Percentiles rank a stretch among this genome's conserved stretches.
Conservation (phyloP, 2,329 filamentous ascomycete genomes). For the Botrytis aclada region DNA sequence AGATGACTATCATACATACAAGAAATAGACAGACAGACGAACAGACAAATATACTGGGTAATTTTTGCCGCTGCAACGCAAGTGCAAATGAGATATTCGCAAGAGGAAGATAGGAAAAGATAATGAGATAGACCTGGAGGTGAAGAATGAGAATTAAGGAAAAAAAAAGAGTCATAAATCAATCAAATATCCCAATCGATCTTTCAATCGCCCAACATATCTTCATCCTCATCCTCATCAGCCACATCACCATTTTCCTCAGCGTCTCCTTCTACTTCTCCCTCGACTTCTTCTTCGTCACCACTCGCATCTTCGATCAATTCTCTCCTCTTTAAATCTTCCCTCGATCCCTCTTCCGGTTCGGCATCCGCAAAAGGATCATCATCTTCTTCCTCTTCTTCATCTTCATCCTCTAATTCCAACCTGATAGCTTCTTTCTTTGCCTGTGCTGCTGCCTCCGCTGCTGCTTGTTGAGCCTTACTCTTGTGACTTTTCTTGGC, state of each 20-base stretch:
- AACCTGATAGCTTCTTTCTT: slow-evolving; percentile 44
- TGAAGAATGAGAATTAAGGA: neutral
- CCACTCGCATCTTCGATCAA: slow-evolving; percentile 47
- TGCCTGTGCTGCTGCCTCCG: slow-evolving; percentile 38
- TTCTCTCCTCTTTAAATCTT: slow-evolving; percentile 55
- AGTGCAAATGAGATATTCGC: neutral
- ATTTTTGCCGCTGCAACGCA: neutral
- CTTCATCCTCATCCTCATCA: slow-evolving; percentile 37
- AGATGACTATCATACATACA: slow-evolving; percentile 3
- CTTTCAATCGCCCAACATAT: slow-evolving; percentile 44
- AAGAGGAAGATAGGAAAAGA: neutral
- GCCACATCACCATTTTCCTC: slow-evolving; percentile 36
- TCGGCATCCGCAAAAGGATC: slow-evolving; percentile 48
- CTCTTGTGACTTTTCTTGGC: slow-evolving; percentile 38
- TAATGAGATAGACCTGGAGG: neutral
- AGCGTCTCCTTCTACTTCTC: slow-evolving; percentile 39
- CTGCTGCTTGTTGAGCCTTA: slow-evolving; percentile 44
- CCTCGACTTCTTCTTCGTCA: slow-evolving; percentile 44
- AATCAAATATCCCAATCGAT: neutral
- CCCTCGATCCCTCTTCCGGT: slow-evolving; percentile 56
- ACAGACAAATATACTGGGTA: neutral
- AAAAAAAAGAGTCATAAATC: slow-evolving; percentile 7
- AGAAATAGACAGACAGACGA: neutral
- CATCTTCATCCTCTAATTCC: slow-evolving; percentile 32
- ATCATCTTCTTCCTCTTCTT: slow-evolving; percentile 31